Evolutionary conservation across 139 green algal species (phyloP).

Genomic region (Edaphochlamys debaryana): DNA sequence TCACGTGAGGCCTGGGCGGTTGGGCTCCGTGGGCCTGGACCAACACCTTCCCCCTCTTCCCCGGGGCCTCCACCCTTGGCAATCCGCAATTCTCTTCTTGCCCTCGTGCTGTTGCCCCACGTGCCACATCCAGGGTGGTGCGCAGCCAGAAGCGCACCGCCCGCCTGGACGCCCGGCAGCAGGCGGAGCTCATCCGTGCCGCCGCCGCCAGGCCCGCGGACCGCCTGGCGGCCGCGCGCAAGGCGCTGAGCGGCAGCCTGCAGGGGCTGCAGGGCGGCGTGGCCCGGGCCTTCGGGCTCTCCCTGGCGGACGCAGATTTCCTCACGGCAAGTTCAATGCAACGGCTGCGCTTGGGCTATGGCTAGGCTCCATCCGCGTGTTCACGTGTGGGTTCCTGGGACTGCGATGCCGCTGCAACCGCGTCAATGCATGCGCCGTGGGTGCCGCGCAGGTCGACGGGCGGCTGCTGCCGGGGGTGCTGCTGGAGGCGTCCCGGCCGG

Average conservation of each 20-base stretch:
- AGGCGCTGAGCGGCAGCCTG: neutral
- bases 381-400: too few species aligned
- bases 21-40: too few species aligned
- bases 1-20: neutral
- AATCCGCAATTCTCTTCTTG: too few species aligned
- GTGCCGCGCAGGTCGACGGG: neutral
- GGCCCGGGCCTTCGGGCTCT: slow-evolving; percentile 3
- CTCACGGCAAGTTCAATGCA: slow-evolving; percentile 1
- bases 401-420: too few species aligned
- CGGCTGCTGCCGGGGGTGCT: neutral
- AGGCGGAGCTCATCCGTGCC: slow-evolving; percentile 33
- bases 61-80: too few species aligned
- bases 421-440: too few species aligned
- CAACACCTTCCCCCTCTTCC: too few species aligned
- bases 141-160: slow-evolving; percentile 33
- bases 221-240: slow-evolving; percentile 8
- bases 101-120: too few species aligned
- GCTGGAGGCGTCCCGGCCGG: neutral
- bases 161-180: slow-evolving; percentile 42
- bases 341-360: too few species aligned
- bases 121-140: slow-evolving; percentile 31
- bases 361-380: too few species aligned
- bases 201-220: slow-evolving; percentile 9
- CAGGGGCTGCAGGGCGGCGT: neutral
- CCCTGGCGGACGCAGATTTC: neutral